These are phyloP conservation scores for Penicillium cataractarum DNA, from an alignment of 495 filamentous ascomycete species.

Conservation along the genomic window DNA sequence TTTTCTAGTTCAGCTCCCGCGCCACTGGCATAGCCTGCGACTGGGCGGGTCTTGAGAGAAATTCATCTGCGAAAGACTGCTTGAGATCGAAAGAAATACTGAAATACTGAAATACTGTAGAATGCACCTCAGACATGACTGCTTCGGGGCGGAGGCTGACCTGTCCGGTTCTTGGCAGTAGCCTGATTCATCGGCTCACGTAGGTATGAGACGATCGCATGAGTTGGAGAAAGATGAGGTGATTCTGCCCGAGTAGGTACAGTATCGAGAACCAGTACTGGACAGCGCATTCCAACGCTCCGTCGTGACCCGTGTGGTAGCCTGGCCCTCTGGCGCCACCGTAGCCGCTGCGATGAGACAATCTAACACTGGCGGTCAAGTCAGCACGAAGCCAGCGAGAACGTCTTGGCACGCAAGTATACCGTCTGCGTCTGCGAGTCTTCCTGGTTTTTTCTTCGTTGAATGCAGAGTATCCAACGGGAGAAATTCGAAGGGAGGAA, in stretches of 20 bases:
- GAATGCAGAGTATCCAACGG: background rate
- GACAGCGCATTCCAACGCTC: background rate
- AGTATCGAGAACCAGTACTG: too few species aligned
- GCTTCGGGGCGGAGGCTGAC: background rate
- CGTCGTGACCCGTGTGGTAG: background rate
- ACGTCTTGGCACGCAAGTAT: background rate
- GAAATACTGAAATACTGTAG: too few species aligned
- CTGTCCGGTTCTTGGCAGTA: background rate
- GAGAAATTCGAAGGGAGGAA: constrained; percentile 6
- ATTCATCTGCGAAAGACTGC: background rate
- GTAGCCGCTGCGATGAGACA: constrained; percentile 7
- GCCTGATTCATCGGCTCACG: background rate
- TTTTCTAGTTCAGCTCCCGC: background rate
- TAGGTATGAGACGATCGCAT: background rate
- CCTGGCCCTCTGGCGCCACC: background rate
- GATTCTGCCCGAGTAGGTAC: background rate
- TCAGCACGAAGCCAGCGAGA: background rate
- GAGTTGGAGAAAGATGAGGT: background rate
- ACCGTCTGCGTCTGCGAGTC: background rate
- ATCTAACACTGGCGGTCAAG: constrained; percentile 3
- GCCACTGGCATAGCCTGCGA: background rate
- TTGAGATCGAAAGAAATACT: too few species aligned
- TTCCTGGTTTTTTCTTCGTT: background rate
- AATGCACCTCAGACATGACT: background rate
- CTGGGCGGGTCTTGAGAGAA: background rate